phyloP scores from a whole-genome alignment of 768 basidiomycete species.

The Suillus plorans region DNA sequence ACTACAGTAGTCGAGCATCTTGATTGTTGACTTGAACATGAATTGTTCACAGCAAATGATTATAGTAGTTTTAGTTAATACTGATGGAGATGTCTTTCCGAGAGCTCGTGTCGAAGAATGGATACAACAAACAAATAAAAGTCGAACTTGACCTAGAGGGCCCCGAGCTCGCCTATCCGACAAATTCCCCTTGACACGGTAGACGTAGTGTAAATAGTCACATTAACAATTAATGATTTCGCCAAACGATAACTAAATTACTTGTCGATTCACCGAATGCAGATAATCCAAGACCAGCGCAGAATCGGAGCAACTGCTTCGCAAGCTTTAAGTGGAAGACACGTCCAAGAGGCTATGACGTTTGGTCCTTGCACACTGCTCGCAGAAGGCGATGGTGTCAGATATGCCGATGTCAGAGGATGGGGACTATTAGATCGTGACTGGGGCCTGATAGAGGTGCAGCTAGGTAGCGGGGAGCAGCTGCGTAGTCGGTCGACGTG shows the following conservation, averaged over 20 bases:
- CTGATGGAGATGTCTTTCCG: neutral
- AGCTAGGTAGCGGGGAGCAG: slow-evolving; percentile 48
- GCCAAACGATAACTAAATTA: neutral
- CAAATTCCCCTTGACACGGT: neutral
- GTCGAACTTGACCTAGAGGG: neutral
- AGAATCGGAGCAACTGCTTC: neutral
- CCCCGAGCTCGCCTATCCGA: neutral
- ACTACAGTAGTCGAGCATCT: no score
- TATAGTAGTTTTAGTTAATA: neutral
- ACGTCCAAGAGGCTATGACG: slow-evolving; percentile 55
- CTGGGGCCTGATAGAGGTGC: slow-evolving; percentile 26
- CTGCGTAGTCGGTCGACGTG: slow-evolving; percentile 42
- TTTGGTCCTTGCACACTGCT: slow-evolving; percentile 38
- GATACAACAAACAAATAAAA: neutral
- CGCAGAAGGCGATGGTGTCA: slow-evolving; percentile 35
- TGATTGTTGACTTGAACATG: neutral
- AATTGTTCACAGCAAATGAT: neutral
- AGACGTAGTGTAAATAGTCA: neutral
- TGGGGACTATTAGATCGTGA: slow-evolving; percentile 20
- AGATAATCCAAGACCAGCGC: neutral
- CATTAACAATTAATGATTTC: neutral
- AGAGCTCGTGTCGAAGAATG: neutral
- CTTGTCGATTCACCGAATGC: neutral
- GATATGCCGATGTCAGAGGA: slow-evolving; percentile 21
- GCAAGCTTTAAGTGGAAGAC: slow-evolving; percentile 13